Evolutionary conservation across 1,139 yeast species (phyloP).

Genomic region (Pichia sp.): DNA sequence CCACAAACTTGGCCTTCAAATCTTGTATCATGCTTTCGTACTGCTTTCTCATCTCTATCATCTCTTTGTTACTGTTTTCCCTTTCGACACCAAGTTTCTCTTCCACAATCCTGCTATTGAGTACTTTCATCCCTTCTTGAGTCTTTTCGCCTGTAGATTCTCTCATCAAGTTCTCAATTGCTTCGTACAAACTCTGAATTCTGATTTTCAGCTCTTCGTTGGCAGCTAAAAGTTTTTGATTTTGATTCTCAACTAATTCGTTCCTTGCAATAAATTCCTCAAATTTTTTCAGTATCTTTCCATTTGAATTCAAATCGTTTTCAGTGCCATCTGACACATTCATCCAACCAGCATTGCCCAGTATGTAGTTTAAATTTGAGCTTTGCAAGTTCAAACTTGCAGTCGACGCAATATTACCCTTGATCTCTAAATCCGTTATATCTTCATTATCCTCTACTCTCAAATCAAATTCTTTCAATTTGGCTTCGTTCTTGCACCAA

Average conservation of each 20-base stretch:
- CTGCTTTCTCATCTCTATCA: neutral
- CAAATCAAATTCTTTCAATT: constrained; percentile 5
- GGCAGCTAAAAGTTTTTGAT: neutral
- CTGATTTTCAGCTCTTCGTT: constrained; percentile 2
- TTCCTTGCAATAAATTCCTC: neutral
- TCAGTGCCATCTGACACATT: constrained; percentile 6
- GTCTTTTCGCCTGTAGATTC: neutral
- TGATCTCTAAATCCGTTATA: neutral
- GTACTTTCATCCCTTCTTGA: neutral
- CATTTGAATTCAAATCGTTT: neutral
- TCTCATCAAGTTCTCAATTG: neutral
- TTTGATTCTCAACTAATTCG: neutral
- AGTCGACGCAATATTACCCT: constrained; percentile 1
- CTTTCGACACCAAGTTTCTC: neutral
- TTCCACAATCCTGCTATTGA: neutral
- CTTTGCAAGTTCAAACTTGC: constrained; percentile 3
- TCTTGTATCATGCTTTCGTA: neutral
- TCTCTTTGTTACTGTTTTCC: neutral
- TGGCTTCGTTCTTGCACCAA: constrained; percentile 14
- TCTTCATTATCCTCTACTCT: neutral
- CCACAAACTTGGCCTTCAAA: neutral
- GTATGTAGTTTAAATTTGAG: constrained; percentile 6
- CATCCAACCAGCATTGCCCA: constrained; percentile 14
- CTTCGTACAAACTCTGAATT: neutral
- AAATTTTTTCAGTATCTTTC: neutral